Conservation (phyloP, 2,329 filamentous ascomycete genomes). For the Magnaporthiopsis poae region DNA sequence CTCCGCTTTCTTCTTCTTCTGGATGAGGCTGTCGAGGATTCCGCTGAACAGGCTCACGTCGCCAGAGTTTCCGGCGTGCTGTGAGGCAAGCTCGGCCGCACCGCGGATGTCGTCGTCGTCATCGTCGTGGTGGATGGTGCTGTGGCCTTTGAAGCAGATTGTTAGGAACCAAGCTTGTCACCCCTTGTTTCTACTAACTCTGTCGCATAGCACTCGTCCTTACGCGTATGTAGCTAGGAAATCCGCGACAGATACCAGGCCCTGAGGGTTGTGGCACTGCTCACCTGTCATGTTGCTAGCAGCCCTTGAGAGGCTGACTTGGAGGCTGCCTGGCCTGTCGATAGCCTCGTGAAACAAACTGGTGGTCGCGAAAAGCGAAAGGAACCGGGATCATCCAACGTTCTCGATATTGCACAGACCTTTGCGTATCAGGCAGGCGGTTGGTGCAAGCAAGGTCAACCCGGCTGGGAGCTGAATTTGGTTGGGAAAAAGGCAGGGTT, state of each 20-base stretch:
- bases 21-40: slow-evolving; percentile 36
- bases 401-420: not conserved
- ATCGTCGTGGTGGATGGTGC: slow-evolving; percentile 22
- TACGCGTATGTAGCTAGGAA: not conserved
- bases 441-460: not conserved
- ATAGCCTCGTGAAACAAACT: too few relatives aligned
- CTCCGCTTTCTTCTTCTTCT: slow-evolving; percentile 39
- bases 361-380: too few relatives aligned
- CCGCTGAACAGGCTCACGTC: slow-evolving; percentile 38
- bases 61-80: slow-evolving; percentile 34
- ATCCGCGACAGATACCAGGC: not conserved
- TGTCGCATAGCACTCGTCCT: not conserved
- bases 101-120: slow-evolving; percentile 36
- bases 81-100: slow-evolving; percentile 38
- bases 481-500: not conserved
- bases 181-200: not conserved
- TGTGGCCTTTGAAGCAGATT: not conserved
- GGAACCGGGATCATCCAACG: too few relatives aligned
- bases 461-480: not conserved
- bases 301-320: not conserved
- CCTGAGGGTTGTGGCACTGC: not conserved
- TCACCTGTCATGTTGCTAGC: not conserved
- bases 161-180: not conserved
- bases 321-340: too few relatives aligned
- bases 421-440: not conserved